These are phyloP conservation scores for Prototheca cutis DNA, from an alignment of 163 green algal species.

Conservation along the genomic window DNA sequence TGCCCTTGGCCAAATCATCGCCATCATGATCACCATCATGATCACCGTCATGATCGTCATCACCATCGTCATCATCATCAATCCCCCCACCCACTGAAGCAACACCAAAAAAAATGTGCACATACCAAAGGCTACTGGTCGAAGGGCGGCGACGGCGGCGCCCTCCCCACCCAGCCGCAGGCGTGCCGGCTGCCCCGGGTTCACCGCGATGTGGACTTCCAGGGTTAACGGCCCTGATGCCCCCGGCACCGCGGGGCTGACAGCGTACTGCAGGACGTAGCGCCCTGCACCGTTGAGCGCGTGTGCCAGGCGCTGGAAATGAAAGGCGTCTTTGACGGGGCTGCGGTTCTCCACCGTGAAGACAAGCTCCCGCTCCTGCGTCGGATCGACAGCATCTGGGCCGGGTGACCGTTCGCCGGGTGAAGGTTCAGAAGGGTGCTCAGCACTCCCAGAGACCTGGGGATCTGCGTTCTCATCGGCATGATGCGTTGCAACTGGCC, in stretches of 20 bases:
- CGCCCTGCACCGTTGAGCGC: not conserved
- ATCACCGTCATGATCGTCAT: too few species aligned
- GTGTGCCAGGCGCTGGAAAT: constrained; percentile 32
- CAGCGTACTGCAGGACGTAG: not conserved
- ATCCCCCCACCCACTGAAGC: too few species aligned
- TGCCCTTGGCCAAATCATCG: too few species aligned
- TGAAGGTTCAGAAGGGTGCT: too few species aligned
- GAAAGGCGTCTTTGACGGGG: constrained; percentile 40
- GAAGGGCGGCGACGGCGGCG: not conserved
- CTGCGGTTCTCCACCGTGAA: constrained; percentile 42
- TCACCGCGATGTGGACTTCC: not conserved
- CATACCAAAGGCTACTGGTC: not conserved
- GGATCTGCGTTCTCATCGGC: constrained; percentile 18
- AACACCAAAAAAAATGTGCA: too few species aligned
- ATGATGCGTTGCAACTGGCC: too few species aligned
- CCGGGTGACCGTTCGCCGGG: too few species aligned
- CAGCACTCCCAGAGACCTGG: too few species aligned
- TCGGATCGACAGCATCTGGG: too few species aligned
- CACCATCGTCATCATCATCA: too few species aligned
- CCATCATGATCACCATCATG: too few species aligned
- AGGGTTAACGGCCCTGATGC: not conserved
- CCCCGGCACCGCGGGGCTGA: not conserved
- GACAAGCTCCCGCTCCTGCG: constrained; percentile 36
- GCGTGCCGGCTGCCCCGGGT: not conserved
- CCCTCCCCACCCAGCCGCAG: constrained; percentile 1